Conservation (phyloP, 2,329 filamentous ascomycete species). For the Fonsecaea nubica region DNA sequence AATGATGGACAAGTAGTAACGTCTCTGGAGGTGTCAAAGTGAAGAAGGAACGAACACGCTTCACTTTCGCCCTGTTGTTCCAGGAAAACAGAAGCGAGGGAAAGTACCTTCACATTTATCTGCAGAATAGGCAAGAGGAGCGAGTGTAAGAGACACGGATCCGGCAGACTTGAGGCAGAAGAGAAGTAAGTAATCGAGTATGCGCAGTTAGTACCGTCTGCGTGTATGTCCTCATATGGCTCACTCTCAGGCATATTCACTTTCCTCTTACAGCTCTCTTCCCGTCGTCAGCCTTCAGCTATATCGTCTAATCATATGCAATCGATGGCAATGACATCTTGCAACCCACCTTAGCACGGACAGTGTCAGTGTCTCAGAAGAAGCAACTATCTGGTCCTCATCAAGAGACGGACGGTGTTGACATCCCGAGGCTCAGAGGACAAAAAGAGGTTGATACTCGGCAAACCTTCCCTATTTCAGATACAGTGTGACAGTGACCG, state of each 20-base stretch:
- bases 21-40: background rate
- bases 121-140: background rate
- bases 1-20: background rate
- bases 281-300: background rate
- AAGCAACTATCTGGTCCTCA: background rate
- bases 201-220: background rate
- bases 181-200: background rate
- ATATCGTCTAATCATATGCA: background rate
- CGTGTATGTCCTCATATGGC: background rate
- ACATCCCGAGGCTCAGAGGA: background rate
- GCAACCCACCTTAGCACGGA: background rate
- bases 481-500: background rate
- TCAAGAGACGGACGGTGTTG: background rate
- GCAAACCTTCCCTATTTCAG: constrained; percentile 1
- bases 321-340: background rate
- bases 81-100: constrained; percentile 6
- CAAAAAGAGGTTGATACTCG: background rate
- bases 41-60: background rate
- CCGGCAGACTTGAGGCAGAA: background rate
- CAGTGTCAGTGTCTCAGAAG: background rate
- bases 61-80: background rate
- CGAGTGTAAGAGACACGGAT: background rate
- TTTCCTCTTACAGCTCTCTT: background rate
- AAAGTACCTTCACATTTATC: constrained; percentile 4
- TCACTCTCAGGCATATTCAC: background rate